A percentile compares a stretch with the other conserved stretches of the same genome.
Evolutionary conservation across 1,284 basidiomycete genomes (phyloP).

Genomic region (Thelephora terrestris): DNA sequence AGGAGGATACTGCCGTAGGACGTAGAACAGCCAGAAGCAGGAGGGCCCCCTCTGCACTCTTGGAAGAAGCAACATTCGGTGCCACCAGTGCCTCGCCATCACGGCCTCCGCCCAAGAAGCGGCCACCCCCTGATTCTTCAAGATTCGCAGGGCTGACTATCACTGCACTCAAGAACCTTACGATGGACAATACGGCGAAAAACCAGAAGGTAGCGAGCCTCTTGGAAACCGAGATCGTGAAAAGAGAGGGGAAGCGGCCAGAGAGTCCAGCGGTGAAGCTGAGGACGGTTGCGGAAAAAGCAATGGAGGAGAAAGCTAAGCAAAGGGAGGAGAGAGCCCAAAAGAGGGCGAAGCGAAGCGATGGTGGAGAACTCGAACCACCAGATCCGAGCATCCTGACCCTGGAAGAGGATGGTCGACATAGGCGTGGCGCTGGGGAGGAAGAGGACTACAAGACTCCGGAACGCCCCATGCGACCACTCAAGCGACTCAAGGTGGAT

Average conservation of each 20-base stretch:
- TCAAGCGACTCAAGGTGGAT: constrained; percentile 27
- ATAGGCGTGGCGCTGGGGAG: constrained; percentile 64
- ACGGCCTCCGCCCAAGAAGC: constrained; percentile 27
- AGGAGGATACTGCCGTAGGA: no score
- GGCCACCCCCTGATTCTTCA: constrained; percentile 28
- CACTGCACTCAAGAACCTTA: constrained; percentile 56
- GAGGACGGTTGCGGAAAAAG: constrained; percentile 58
- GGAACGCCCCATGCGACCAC: constrained; percentile 28
- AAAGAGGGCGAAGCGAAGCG: constrained; percentile 39
- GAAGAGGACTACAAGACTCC: constrained; percentile 76
- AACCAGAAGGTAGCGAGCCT: constrained; percentile 57
- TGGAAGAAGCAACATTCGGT: constrained; percentile 3
- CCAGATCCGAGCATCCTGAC: constrained; percentile 13
- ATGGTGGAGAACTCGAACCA: constrained; percentile 18
- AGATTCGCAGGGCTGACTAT: constrained; percentile 54
- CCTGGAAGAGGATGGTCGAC: constrained; percentile 22
- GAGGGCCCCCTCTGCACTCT: no score
- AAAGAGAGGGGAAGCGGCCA: constrained; percentile 61
- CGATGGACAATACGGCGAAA: constrained; percentile 54
- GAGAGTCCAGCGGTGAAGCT: constrained; percentile 73
- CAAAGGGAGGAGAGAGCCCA: constrained; percentile 58
- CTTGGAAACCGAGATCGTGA: constrained; percentile 57
- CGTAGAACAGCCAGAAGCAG: no score
- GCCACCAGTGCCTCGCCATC: constrained; percentile 22
- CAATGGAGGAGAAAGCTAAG: constrained; percentile 55